A percentile compares a stretch with the other conserved stretches of the same genome.
Evolutionary conservation across 805 yeast species (phyloP).

Genomic region (Yarrowia sp.): DNA sequence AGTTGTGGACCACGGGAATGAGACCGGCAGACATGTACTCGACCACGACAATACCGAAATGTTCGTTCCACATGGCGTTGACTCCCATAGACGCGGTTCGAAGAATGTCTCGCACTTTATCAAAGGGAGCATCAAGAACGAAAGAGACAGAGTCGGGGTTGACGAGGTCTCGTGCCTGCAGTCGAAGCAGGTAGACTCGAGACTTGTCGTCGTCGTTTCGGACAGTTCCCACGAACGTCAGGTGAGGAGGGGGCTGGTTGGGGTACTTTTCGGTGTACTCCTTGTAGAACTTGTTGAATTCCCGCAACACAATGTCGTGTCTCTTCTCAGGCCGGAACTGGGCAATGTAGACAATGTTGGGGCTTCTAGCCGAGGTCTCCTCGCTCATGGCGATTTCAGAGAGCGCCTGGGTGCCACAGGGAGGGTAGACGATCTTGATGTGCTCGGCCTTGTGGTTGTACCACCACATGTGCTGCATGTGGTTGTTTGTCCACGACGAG

Average conservation of each 20-base stretch:
- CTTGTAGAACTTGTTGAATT: conserved; percentile 64
- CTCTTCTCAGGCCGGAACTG: conserved; percentile 97
- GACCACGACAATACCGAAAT: conserved; percentile 96
- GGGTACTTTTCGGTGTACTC: conserved; percentile 43
- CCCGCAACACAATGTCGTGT: conserved; percentile 70
- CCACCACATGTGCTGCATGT: conserved; percentile 71
- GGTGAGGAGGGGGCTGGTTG: conserved; percentile 55
- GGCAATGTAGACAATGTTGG: conserved; percentile 67
- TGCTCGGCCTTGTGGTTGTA: conserved; percentile 51
- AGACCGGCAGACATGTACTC: conserved; percentile 88
- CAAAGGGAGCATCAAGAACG: conserved; percentile 76
- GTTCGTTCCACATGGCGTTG: conserved; percentile 99
- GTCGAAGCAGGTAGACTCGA: conserved; percentile 60
- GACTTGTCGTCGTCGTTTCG: conserved; percentile 70
- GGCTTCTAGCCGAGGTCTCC: conserved; percentile 42
- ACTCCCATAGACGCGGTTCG: conserved; percentile 72
- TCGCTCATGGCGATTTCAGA: conserved; percentile 46
- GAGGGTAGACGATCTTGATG: conserved; percentile 75
- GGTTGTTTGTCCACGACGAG: conserved; percentile 91
- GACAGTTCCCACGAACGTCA: conserved; percentile 84
- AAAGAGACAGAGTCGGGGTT: conserved; percentile 56
- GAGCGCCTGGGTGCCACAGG: conserved; percentile 76
- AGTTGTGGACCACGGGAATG: conserved; percentile 88
- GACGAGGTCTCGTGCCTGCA: conserved; percentile 56
- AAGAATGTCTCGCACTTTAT: conserved; percentile 62